Conservation (phyloP, 2,329 filamentous ascomycete genomes). For the Lizonia empirigonia region DNA sequence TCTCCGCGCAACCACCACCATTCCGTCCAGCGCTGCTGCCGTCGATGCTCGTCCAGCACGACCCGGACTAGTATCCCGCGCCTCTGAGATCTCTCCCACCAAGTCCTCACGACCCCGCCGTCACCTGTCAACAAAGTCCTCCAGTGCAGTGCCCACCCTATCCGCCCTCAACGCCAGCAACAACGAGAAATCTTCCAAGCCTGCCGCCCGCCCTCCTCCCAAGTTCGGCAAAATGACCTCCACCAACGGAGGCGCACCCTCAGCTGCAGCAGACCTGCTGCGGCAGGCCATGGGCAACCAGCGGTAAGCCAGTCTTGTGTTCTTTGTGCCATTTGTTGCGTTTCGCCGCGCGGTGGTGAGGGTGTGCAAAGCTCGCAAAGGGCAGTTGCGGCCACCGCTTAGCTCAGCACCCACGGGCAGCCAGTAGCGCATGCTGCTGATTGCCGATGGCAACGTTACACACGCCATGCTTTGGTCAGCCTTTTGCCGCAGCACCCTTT, state of each 20-base stretch:
- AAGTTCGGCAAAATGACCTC: constrained; percentile 38
- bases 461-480: constrained; percentile 36
- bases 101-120: constrained; percentile 39
- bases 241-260: constrained; percentile 51
- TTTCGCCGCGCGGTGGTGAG: constrained; percentile 7
- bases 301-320: constrained; percentile 54
- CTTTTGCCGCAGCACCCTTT: constrained; percentile 20
- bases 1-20: constrained; percentile 24
- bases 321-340: constrained; percentile 9
- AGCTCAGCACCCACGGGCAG: constrained; percentile 24
- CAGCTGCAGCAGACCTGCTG: constrained; percentile 62
- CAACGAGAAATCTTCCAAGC: constrained; percentile 30
- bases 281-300: constrained; percentile 61
- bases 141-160: constrained; percentile 53
- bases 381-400: constrained; percentile 22
- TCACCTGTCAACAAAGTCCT: constrained; percentile 46
- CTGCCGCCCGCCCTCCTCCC: constrained; percentile 27
- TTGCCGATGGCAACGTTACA: constrained; percentile 37
- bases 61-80: constrained; percentile 42
- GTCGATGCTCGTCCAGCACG: constrained; percentile 38
- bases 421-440: constrained; percentile 17
- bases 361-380: constrained; percentile 4
- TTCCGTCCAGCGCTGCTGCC: constrained; percentile 27
- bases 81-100: constrained; percentile 37
- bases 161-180: constrained; percentile 44